phyloP scores from a whole-genome alignment of 2,329 filamentous ascomycete genomes.

The Fonsecaea monophora region DNA sequence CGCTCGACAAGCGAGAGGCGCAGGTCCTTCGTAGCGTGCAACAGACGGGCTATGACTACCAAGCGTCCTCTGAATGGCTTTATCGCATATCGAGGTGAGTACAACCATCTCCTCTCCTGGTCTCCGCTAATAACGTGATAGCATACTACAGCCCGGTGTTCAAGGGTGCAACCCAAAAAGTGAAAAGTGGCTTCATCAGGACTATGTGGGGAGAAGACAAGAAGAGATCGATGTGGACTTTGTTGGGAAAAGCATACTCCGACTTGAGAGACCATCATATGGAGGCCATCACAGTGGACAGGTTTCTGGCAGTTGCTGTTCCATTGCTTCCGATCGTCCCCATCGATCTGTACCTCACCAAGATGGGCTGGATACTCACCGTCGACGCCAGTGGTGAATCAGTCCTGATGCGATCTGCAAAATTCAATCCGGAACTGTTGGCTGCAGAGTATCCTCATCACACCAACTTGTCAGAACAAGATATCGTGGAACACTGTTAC shows the following conservation, averaged over 20 bases:
- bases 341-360: constrained; percentile 54
- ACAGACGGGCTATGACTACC: not conserved
- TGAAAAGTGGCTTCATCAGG: constrained; percentile 58
- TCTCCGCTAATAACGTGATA: constrained; percentile 38
- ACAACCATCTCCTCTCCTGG: constrained; percentile 22
- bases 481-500: constrained; percentile 46
- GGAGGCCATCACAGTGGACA: constrained; percentile 54
- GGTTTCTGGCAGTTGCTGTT: constrained; percentile 56
- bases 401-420: constrained; percentile 16
- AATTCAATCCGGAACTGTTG: constrained; percentile 27
- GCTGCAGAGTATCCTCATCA: constrained; percentile 39
- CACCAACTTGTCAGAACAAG: constrained; percentile 45
- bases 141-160: constrained; percentile 59
- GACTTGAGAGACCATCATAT: constrained; percentile 60
- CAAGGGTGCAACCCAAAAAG: constrained; percentile 58
- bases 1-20: not conserved
- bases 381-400: constrained; percentile 20
- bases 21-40: constrained; percentile 5
- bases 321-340: constrained; percentile 57
- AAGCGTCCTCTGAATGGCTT: constrained; percentile 47
- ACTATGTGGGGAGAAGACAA: constrained; percentile 59
- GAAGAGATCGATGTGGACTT: constrained; percentile 59
- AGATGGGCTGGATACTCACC: constrained; percentile 54
- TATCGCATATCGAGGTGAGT: constrained; percentile 50
- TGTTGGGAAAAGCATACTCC: constrained; percentile 64